phyloP scores from a whole-genome alignment of 2,329 filamentous ascomycete species.

The Botrytis pseudocinerea region DNA sequence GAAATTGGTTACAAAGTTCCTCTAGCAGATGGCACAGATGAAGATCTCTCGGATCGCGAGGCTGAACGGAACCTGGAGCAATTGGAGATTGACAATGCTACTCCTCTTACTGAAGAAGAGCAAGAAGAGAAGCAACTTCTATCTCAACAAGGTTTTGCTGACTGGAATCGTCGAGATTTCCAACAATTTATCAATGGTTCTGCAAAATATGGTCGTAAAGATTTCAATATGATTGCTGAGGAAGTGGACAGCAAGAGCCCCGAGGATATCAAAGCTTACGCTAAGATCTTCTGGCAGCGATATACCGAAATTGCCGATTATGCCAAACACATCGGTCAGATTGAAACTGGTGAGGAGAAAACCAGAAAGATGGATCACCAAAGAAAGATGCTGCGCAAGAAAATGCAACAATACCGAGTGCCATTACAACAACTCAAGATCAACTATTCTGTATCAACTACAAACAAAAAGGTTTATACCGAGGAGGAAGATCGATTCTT shows the following conservation, averaged over 20 bases:
- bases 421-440: conserved; percentile 97
- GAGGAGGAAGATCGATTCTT: conserved; percentile 97
- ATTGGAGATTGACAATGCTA: conserved; percentile 88
- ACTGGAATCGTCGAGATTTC: conserved; percentile 97
- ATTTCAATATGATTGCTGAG: conserved; percentile 80
- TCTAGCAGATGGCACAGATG: conserved; percentile 82
- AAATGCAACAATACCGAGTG: conserved; percentile 95
- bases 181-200: conserved; percentile 97
- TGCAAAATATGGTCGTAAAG: conserved; percentile 84
- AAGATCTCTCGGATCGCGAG: conserved; percentile 81
- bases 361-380: conserved; percentile 87
- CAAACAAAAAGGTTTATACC: conserved; percentile 99
- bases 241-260: conserved; percentile 90
- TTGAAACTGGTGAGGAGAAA: conserved; percentile 91
- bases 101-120: conserved; percentile 85
- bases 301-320: conserved; percentile 90
- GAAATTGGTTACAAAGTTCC: conserved; percentile 95
- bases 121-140: conserved; percentile 81
- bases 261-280: conserved; percentile 84
- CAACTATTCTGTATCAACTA: conserved; percentile 98
- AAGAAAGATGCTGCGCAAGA: conserved; percentile 88
- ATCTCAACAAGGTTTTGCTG: conserved; percentile 80
- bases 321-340: conserved; percentile 81
- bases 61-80: conserved; percentile 86
- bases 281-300: conserved; percentile 94